Percentiles rank a stretch among this genome's conserved stretches.
Evolutionary conservation across 176 grass and related monocot species (phyloP).

Genomic region (Carex myosuroides): DNA sequence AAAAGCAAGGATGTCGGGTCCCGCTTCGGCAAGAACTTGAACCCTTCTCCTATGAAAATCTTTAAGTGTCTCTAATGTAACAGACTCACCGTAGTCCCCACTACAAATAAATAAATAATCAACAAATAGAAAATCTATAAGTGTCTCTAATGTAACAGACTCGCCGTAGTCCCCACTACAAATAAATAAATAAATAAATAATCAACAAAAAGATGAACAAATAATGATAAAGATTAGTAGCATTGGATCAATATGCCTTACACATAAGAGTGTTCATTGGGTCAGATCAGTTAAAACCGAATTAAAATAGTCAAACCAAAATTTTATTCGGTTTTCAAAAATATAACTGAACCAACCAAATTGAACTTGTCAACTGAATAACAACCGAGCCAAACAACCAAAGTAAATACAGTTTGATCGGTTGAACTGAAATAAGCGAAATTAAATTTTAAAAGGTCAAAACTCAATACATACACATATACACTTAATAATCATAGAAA

Average conservation of each 20-base stretch:
- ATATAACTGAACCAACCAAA: no score
- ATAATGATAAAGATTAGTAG: background rate
- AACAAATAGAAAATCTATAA: conserved; percentile 66
- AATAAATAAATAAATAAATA: background rate
- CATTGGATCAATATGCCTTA: background rate
- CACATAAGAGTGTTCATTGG: background rate
- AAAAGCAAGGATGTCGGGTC: conserved; percentile 83
- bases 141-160: conserved; percentile 45
- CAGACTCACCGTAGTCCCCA: conserved; percentile 70
- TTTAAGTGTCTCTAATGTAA: conserved; percentile 61
- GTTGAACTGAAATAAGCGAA: no score
- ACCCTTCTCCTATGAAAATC: conserved; percentile 79
- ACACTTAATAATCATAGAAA: no score
- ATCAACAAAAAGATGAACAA: background rate
- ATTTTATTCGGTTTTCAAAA: no score
- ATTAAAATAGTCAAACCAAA: no score
- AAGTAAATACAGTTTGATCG: no score
- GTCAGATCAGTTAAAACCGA: no score
- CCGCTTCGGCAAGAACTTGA: conserved; percentile 68
- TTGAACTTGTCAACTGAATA: no score
- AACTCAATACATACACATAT: no score
- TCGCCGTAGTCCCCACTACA: conserved; percentile 81
- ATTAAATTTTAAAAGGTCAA: no score
- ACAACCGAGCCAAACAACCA: no score
- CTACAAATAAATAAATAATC: conserved; percentile 38